These are phyloP conservation scores for Aspergillus sp. DNA, from an alignment of 2,329 filamentous ascomycete species.

Conservation along the genomic window DNA sequence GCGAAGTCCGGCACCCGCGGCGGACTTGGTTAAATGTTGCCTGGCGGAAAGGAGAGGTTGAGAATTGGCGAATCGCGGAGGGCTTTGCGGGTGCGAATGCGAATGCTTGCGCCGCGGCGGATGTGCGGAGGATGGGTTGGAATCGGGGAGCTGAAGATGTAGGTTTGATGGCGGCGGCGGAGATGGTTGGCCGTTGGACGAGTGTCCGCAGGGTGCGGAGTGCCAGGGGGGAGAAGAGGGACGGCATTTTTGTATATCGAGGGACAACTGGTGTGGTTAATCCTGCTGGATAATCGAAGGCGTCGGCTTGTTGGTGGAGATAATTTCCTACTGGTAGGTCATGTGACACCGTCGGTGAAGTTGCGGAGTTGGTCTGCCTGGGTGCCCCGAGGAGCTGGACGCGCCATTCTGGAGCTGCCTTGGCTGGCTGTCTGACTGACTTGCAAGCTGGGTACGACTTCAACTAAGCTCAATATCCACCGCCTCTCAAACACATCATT, in stretches of 20 bases:
- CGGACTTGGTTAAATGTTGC: slow-evolving; percentile 75
- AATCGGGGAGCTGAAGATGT: slow-evolving; percentile 20
- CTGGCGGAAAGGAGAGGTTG: slow-evolving; percentile 55
- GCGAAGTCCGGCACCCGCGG: slow-evolving; percentile 72
- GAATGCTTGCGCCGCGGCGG: slow-evolving; percentile 17
- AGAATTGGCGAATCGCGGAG: slow-evolving; percentile 48
- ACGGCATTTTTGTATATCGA: slow-evolving; percentile 30
- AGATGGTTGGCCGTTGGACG: slow-evolving; percentile 25
- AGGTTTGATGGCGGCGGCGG: slow-evolving; percentile 24
- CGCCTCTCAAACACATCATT: slow-evolving; percentile 1
- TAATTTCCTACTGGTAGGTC: slow-evolving; percentile 14
- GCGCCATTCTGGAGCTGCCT: slow-evolving; percentile 25
- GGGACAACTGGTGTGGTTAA: neutral
- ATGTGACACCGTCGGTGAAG: slow-evolving; percentile 16
- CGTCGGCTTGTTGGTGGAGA: slow-evolving; percentile 9
- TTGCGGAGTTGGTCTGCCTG: slow-evolving; percentile 28
- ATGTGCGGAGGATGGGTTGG: slow-evolving; percentile 32
- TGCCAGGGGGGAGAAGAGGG: slow-evolving; percentile 33
- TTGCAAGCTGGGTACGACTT: slow-evolving; percentile 15
- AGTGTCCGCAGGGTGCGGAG: slow-evolving; percentile 37
- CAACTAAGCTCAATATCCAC: slow-evolving; percentile 3
- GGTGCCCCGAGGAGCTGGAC: slow-evolving; percentile 36
- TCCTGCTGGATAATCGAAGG: neutral
- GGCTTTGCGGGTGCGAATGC: slow-evolving; percentile 10
- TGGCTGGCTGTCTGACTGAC: slow-evolving; percentile 20